A percentile compares a stretch with the other conserved stretches of the same genome.
Evolutionary conservation across 208 protist species (phyloP).

Genomic region (Crithidia thermophila): DNA sequence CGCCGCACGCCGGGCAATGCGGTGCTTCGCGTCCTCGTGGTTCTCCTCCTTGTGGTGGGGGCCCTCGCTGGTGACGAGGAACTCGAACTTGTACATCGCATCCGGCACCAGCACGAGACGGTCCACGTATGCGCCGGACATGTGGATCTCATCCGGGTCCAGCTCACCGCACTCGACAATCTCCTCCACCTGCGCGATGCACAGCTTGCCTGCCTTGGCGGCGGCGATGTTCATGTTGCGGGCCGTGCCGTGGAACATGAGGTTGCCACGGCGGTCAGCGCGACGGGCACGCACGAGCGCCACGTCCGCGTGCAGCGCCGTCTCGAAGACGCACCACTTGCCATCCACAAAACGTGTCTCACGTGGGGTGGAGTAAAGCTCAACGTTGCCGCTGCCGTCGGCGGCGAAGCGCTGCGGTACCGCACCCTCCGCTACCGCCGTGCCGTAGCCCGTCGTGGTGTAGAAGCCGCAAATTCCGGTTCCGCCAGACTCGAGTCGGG

Average conservation of each 20-base stretch:
- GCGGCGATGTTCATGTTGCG: conserved; percentile 93
- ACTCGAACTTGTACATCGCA: conserved; percentile 29
- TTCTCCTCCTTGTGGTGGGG: background rate
- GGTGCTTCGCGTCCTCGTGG: conserved; percentile 46
- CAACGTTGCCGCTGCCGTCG: conserved; percentile 73
- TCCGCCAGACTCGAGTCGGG: conserved; percentile 90
- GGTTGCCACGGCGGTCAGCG: conserved; percentile 79
- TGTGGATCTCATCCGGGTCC: conserved; percentile 91
- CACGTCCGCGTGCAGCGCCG: conserved; percentile 89
- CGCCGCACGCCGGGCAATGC: conserved; percentile 93
- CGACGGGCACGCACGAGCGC: conserved; percentile 94
- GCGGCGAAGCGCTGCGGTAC: conserved; percentile 91
- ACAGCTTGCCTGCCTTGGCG: conserved; percentile 82
- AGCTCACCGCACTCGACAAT: conserved; percentile 91
- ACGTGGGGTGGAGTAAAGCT: conserved; percentile 52
- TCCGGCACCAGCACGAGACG: conserved; percentile 74
- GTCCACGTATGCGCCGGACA: conserved; percentile 94
- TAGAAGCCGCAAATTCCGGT: conserved; percentile 96
- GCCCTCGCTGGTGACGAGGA: conserved; percentile 25
- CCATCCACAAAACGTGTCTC: conserved; percentile 88
- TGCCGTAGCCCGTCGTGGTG: conserved; percentile 94
- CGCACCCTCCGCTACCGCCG: conserved; percentile 68
- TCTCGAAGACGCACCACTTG: conserved; percentile 89
- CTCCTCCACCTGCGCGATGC: conserved; percentile 95
- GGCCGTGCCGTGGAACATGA: conserved; percentile 85